Base-by-base conservation (phyloP, 768 basidiomycete genomes). In the Cantharellus anzutake region DNA sequence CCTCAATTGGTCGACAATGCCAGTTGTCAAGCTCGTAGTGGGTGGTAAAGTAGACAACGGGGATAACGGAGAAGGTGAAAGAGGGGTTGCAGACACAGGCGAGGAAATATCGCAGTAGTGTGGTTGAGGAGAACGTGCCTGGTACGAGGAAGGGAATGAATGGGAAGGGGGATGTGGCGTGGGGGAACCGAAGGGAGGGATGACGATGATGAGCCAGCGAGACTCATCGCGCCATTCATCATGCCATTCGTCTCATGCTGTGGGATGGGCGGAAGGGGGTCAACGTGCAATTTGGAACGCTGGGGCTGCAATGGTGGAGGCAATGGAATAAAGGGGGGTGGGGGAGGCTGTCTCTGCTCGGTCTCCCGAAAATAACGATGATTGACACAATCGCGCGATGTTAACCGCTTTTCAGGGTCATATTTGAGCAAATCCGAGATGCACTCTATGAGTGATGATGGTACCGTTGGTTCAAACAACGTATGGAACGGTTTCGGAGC, bases 341-440 rank as follows among this genome's bases (percentile, higher is more conserved):
- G 52, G 11, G 52, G 52, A 14, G 68, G 68, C 4, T 56, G 20
- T 37, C 7, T 5, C 38, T 34, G 59, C 52, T 58, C 50, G 29
- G 85, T 88, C 71, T 96, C 88, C 61, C 77, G 77, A 60, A 97
- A 80, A 74, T 98, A 99, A 11, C 81, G 76, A 69, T 97, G 92
- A 40, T 90, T 80, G 63, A 96, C 73, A 69, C 92, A 94, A 68
- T 93, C 80, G 56, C 77, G 77, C 60, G 88, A 85, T 1, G 92
- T 96, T 56, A 97, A 75, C 38, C 96, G 84, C 56, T 77, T 74
- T 44, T 82, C 81, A 35, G 96, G 93, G 66, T 98, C 89, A 71
- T 96, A 98, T 66, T 82, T 85, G 62, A 99, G 79, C 14, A 97
- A 76, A 67, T 94, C 89, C 55, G 81, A 77, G 67, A 99, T 96